phyloP scores from a whole-genome alignment of 2,329 filamentous ascomycete genomes.

The Cytospora piceae region DNA sequence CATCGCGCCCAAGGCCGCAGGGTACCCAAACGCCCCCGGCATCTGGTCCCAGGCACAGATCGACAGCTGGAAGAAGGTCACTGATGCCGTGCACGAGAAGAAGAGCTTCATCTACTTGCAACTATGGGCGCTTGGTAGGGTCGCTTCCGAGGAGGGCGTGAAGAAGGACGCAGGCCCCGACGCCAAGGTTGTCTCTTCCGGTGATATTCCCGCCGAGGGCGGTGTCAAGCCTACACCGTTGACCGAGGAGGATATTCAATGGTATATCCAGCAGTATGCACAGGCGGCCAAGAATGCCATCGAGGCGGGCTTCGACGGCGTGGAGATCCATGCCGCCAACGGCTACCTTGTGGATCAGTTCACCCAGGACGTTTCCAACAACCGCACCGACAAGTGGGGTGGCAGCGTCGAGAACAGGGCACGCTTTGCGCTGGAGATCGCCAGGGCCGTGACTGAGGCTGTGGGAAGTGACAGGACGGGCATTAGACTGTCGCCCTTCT shows the following conservation, averaged over 20 bases:
- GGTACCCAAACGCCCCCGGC: constrained; percentile 55
- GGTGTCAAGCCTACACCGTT: constrained; percentile 43
- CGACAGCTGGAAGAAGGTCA: constrained; percentile 61
- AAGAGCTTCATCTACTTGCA: constrained; percentile 65
- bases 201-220: constrained; percentile 50
- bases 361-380: constrained; percentile 56
- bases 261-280: constrained; percentile 39
- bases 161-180: constrained; percentile 34
- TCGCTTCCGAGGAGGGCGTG: constrained; percentile 43
- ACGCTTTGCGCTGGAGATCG: constrained; percentile 55
- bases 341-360: constrained; percentile 58
- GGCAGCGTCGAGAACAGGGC: constrained; percentile 59
- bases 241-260: constrained; percentile 48
- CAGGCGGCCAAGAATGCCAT: constrained; percentile 49
- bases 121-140: constrained; percentile 53
- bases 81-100: constrained; percentile 64
- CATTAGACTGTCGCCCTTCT: constrained; percentile 61
- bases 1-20: constrained; percentile 41
- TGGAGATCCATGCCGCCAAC: constrained; percentile 47
- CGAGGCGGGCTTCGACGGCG: constrained; percentile 54
- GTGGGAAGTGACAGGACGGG: constrained; percentile 53
- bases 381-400: constrained; percentile 57
- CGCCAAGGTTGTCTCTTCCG: constrained; percentile 42
- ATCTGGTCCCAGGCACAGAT: constrained; percentile 60
- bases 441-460: constrained; percentile 53